These are phyloP conservation scores for Penicillium canariense DNA, from an alignment of 495 filamentous ascomycete genomes.

Conservation along the genomic window DNA sequence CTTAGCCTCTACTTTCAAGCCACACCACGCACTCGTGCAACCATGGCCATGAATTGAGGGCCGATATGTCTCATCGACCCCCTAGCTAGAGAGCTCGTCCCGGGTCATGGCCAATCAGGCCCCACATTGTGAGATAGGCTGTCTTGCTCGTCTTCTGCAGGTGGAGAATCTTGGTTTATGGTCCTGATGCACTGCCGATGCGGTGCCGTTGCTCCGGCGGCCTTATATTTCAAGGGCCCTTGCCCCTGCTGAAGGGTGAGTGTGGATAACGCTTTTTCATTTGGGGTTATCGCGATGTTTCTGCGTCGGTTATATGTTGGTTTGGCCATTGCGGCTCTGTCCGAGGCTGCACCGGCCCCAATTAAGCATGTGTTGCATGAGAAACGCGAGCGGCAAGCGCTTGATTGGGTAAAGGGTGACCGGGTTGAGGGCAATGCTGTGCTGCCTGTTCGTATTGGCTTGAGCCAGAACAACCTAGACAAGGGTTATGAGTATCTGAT, in stretches of 20 bases:
- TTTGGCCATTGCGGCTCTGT: conserved; percentile 28
- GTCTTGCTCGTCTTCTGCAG: conserved; percentile 1
- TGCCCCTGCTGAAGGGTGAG: not conserved
- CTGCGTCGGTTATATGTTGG: conserved; percentile 26
- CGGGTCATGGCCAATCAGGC: conserved; percentile 7
- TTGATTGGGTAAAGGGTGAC: conserved; percentile 35
- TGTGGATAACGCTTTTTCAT: not conserved
- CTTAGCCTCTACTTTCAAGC: conserved; percentile 12
- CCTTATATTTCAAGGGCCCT: conserved; percentile 7
- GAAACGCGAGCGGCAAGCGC: conserved; percentile 25
- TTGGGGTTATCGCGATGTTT: conserved; percentile 11
- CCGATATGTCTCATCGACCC: conserved; percentile 9
- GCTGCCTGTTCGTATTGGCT: conserved; percentile 31
- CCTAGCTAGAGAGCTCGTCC: conserved; percentile 6
- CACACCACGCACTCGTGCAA: conserved; percentile 1
- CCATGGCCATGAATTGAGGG: not conserved
- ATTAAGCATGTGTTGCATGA: conserved; percentile 43
- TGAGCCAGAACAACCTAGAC: conserved; percentile 30
- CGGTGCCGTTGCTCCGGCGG: not conserved
- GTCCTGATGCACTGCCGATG: not conserved
- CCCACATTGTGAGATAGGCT: not conserved
- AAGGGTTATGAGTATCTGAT: conserved; percentile 29
- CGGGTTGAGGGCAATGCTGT: conserved; percentile 29
- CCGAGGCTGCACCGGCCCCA: conserved; percentile 31
- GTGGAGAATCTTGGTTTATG: conserved; percentile 5